Base-by-base conservation (phyloP, 2,329 filamentous ascomycete genomes). In the Amylocarpus encephaloides region DNA sequence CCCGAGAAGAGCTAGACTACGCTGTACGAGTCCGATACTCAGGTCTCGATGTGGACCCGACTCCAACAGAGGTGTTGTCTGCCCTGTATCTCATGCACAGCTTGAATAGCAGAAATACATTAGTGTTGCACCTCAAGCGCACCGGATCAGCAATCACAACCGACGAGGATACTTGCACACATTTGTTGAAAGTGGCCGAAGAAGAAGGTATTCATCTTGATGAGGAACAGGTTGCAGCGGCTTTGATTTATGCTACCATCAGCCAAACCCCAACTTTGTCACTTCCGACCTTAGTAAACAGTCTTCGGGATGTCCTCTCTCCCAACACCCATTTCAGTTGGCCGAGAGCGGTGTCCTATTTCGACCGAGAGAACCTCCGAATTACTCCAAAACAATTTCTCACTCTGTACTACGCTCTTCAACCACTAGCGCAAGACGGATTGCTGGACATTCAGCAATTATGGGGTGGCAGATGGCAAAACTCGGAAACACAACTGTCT, bases 381-480 rank as follows among this genome's bases (percentile, higher is more conserved):
- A 78, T 96, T 48, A 85, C 89, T 1, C 82, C 86, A 18, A 71
- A 79, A 38, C 91, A 96, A 58, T 95, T 98, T 58, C 70, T 93
- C 36, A 78, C 79, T 11, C 73, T 98, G 3, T 95, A 93, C 70
- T 79, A 86, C 49, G 86, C 88, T 4, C 72, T 98, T 26, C 71
- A 90, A 13, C 83, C 85, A 1, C 74, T 93, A 48, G 87, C 90
- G 47, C 73, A 77, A n/a, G 69, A 73, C 9, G 71, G 77, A 13
- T 73, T 73, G 22, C 82, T 97, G 60, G 88, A 96, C 64, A 85
- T 98, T 40, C 90, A 96, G 66, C 78, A 77, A 35, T 73, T 98
- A 18, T 97, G 93, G 91, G 91, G 91, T 51, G 91, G 91, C 6
- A 62, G 80, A 54, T 98, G 94, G 92, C 82, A 85, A 55, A 81